Evolutionary conservation across 768 basidiomycete species (phyloP).

Genomic region (Cantharellus anzutake): DNA sequence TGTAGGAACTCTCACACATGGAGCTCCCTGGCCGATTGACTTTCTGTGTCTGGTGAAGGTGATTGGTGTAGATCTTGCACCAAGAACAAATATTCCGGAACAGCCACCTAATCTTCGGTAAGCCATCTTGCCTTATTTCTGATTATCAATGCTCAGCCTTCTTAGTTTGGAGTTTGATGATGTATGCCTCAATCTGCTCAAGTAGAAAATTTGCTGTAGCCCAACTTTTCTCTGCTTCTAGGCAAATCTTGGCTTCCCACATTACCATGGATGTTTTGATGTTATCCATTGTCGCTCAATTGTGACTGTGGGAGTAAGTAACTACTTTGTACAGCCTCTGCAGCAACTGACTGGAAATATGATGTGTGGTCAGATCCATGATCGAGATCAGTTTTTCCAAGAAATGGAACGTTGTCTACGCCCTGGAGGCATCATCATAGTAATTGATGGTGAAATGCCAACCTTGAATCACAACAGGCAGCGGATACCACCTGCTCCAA

Average conservation of each 20-base stretch:
- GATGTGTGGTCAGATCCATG: slow-evolving; percentile 13
- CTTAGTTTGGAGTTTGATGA: slow-evolving; percentile 18
- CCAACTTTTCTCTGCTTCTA: slow-evolving; percentile 2
- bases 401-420: slow-evolving; percentile 15
- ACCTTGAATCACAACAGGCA: neutral
- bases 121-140: too few species aligned
- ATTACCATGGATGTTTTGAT: slow-evolving; percentile 17
- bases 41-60: slow-evolving; percentile 5
- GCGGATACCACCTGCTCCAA: neutral
- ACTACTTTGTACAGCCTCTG: too few species aligned
- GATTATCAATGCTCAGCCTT: neutral
- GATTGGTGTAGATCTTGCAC: slow-evolving; percentile 19
- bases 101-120: neutral
- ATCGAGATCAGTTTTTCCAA: slow-evolving; percentile 14
- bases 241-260: slow-evolving; percentile 19
- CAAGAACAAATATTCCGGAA: slow-evolving; percentile 1
- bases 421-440: slow-evolving; percentile 16
- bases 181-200: slow-evolving; percentile 11
- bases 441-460: slow-evolving; percentile 16
- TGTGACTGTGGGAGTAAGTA: slow-evolving; percentile 13
- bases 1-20: neutral
- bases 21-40: neutral
- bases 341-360: too few species aligned
- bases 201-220: too few species aligned
- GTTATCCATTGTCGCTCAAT: slow-evolving; percentile 18